phyloP scores from a whole-genome alignment of 768 basidiomycete species.

The Lactarius indigo region DNA sequence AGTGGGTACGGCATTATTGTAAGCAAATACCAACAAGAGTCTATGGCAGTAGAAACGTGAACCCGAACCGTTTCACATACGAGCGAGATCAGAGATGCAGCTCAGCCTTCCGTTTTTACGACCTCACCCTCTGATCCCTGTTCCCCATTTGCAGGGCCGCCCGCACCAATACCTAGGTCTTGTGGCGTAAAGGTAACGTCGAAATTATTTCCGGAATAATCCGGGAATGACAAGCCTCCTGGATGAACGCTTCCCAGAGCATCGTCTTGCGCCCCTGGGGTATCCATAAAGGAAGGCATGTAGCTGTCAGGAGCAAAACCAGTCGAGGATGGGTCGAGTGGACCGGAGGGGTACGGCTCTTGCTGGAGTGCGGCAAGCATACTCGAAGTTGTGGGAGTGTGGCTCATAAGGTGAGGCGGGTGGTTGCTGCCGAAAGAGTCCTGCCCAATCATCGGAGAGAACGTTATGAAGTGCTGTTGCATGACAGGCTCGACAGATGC shows the following conservation, averaged over 20 bases:
- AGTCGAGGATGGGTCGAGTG: slow-evolving; percentile 61
- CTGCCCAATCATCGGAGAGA: slow-evolving; percentile 88
- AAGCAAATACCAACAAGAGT: slow-evolving; percentile 24
- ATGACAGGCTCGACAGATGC: slow-evolving; percentile 90
- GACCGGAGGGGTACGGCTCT: slow-evolving; percentile 61
- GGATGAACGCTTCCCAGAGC: slow-evolving; percentile 55
- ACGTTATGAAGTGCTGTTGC: slow-evolving; percentile 83
- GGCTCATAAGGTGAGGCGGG: slow-evolving; percentile 55
- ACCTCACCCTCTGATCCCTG: slow-evolving; percentile 60
- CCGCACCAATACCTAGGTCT: slow-evolving; percentile 57
- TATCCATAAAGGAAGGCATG: slow-evolving; percentile 75
- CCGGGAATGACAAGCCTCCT: slow-evolving; percentile 64
- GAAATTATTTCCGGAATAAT: slow-evolving; percentile 64
- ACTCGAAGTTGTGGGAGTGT: slow-evolving; percentile 84
- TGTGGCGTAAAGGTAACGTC: slow-evolving; percentile 70
- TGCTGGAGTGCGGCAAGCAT: slow-evolving; percentile 87
- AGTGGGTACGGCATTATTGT: slow-evolving; percentile 19
- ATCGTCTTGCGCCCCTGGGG: slow-evolving; percentile 61
- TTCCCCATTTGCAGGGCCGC: slow-evolving; percentile 45
- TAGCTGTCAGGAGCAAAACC: slow-evolving; percentile 68
- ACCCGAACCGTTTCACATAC: slow-evolving; percentile 4
- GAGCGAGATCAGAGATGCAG: slow-evolving; percentile 30
- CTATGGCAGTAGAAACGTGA: slow-evolving; percentile 13
- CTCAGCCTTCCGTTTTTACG: slow-evolving; percentile 61
- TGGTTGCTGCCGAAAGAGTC: slow-evolving; percentile 63